Percentiles rank a stretch among this genome's conserved stretches.
Evolutionary conservation across 2,329 filamentous ascomycete genomes (phyloP).

Genomic region (Penicillium sp.): DNA sequence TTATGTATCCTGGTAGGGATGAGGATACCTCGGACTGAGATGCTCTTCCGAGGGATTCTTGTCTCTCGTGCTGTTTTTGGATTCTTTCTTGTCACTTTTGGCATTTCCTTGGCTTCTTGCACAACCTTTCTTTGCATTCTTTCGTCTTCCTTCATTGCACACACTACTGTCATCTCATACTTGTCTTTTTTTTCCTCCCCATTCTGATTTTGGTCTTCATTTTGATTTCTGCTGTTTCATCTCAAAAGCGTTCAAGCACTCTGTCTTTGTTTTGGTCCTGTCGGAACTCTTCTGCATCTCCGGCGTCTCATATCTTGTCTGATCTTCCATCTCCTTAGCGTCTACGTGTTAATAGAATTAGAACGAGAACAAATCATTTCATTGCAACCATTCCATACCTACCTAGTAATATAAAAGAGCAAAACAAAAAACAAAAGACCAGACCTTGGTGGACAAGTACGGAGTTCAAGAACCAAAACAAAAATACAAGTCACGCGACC

Average conservation of each 20-base stretch:
- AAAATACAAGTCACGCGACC: not conserved
- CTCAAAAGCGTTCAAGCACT: conserved; percentile 9
- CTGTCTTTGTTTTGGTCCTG: not conserved
- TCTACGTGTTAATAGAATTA: conserved; percentile 5
- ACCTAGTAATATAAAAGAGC: not conserved
- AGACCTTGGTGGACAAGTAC: not conserved
- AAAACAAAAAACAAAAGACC: not conserved
- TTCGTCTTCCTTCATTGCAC: not conserved
- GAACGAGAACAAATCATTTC: not conserved
- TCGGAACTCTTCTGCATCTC: not conserved
- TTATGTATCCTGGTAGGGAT: conserved; percentile 60
- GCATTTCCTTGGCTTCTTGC: not conserved
- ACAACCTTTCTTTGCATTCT: not conserved
- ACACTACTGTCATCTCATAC: not conserved
- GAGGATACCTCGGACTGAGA: conserved; percentile 49
- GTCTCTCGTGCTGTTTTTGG: not conserved
- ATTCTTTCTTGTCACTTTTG: not conserved
- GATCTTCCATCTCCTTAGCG: not conserved
- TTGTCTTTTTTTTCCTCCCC: not conserved
- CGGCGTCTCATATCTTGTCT: not conserved
- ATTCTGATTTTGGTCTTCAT: not conserved
- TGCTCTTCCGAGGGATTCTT: not conserved
- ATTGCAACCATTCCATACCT: not conserved
- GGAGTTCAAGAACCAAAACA: not conserved
- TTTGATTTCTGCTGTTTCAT: not conserved